phyloP scores from a whole-genome alignment of 306 rosid species.

The Begonia masoniana region DNA sequence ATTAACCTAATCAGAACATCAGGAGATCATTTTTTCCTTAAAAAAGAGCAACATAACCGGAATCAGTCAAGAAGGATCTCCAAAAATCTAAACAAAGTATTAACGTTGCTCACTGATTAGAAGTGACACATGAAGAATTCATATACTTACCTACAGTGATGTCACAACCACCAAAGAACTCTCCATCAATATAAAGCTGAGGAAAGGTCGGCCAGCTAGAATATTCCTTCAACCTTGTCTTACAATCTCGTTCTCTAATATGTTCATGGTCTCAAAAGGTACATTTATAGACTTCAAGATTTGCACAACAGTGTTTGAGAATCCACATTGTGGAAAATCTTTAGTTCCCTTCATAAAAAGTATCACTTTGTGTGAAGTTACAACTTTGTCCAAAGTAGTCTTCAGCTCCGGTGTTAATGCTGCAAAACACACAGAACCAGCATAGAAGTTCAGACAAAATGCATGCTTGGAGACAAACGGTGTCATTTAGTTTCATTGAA shows the following conservation, averaged over 20 bases:
- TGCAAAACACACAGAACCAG: slow-evolving; percentile 16
- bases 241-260: slow-evolving; percentile 68
- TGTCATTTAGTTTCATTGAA: not conserved
- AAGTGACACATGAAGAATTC: not conserved
- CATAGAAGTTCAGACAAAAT: not conserved
- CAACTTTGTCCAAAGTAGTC: slow-evolving; percentile 81
- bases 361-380: slow-evolving; percentile 64
- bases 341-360: slow-evolving; percentile 88
- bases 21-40: not conserved
- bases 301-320: slow-evolving; percentile 86
- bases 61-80: not conserved
- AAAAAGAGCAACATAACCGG: not conserved
- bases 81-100: not conserved
- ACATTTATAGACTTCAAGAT: slow-evolving; percentile 69
- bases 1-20: no score
- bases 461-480: not conserved
- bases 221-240: slow-evolving; percentile 87
- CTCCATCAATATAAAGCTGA: slow-evolving; percentile 90
- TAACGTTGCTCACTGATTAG: not conserved
- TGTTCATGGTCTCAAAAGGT: slow-evolving; percentile 59
- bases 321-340: slow-evolving; percentile 96
- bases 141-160: slow-evolving; percentile 75
- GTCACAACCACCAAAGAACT: slow-evolving; percentile 97
- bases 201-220: slow-evolving; percentile 96
- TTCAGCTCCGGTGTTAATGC: slow-evolving; percentile 73